Evolutionary conservation across 768 basidiomycete genomes (phyloP).

Genomic region (Podaxis sp.): DNA sequence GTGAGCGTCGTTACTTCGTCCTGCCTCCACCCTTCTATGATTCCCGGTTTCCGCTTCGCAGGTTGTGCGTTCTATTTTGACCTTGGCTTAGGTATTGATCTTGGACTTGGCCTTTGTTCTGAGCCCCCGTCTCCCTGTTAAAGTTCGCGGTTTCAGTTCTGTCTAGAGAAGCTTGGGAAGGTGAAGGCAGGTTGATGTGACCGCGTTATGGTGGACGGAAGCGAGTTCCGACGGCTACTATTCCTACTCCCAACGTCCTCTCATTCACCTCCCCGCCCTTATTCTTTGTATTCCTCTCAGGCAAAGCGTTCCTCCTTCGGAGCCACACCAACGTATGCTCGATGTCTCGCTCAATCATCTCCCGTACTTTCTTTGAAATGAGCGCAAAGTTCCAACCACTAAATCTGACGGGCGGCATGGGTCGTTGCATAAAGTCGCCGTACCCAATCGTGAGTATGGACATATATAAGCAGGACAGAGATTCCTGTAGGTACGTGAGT

Average conservation of each 20-base stretch:
- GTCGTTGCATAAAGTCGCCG: slow-evolving; percentile 36
- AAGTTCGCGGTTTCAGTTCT: neutral
- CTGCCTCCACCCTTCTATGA: neutral
- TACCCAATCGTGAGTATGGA: slow-evolving; percentile 41
- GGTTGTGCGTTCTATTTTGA: too few relatives aligned
- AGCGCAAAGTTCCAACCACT: slow-evolving; percentile 41
- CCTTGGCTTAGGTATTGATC: neutral
- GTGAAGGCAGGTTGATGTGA: too few relatives aligned
- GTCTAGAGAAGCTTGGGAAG: neutral
- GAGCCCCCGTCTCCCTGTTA: neutral
- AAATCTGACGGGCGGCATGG: slow-evolving; percentile 38
- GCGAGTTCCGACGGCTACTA: neutral
- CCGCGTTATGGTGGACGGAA: neutral
- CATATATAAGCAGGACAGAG: slow-evolving; percentile 39
- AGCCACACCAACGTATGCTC: slow-evolving; percentile 30
- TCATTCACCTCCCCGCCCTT: neutral
- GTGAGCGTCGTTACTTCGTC: slow-evolving; percentile 16
- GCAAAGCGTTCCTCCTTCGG: slow-evolving; percentile 25
- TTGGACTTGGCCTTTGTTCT: neutral
- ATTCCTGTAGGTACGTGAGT: slow-evolving; percentile 33
- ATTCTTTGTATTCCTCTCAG: slow-evolving; percentile 19
- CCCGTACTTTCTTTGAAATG: slow-evolving; percentile 44
- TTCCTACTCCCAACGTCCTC: neutral
- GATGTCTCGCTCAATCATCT: slow-evolving; percentile 41
- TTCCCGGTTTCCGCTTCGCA: slow-evolving; percentile 17